These are phyloP conservation scores for Chloromonas sp. DNA, from an alignment of 163 green algal genomes.

Conservation along the genomic window DNA sequence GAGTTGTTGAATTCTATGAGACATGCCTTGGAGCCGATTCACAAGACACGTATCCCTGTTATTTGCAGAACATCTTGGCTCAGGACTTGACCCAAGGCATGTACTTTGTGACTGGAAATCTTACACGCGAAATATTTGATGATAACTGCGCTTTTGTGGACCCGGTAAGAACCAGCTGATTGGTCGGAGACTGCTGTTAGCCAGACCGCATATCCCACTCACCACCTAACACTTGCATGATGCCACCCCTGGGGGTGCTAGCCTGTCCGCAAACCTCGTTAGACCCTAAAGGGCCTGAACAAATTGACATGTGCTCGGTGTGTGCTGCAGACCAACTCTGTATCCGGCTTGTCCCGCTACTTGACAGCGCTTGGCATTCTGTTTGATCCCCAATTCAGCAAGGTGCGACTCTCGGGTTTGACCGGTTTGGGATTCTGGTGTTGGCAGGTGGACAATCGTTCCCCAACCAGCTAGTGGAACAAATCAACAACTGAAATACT, in stretches of 20 bases:
- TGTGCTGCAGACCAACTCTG: slow-evolving; percentile 55
- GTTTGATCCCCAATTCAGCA: slow-evolving; percentile 56
- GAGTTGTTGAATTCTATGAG: too few relatives aligned
- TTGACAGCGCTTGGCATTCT: slow-evolving; percentile 57
- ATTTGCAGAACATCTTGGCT: slow-evolving; percentile 43
- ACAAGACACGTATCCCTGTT: too few relatives aligned
- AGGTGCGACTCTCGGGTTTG: slow-evolving; percentile 17
- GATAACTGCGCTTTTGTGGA: slow-evolving; percentile 44
- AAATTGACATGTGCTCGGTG: slow-evolving; percentile 4
- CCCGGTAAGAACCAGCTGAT: too few relatives aligned
- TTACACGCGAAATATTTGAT: slow-evolving; percentile 63
- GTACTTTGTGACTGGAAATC: slow-evolving; percentile 77
- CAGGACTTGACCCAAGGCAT: slow-evolving; percentile 53
- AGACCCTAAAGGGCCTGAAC: too few relatives aligned
- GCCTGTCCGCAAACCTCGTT: too few relatives aligned
- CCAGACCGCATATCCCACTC: too few relatives aligned
- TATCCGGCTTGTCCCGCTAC: slow-evolving; percentile 55
- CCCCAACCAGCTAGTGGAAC: neutral
- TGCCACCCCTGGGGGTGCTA: too few relatives aligned
- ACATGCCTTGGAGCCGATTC: too few relatives aligned
- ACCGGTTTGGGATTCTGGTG: neutral
- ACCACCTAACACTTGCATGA: too few relatives aligned
- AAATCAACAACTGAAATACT: too few relatives aligned
- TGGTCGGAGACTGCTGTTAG: too few relatives aligned
- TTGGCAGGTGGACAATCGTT: neutral